Evolutionary conservation across 306 rosid species (phyloP), one percentile per base, ranked within the genome.

Genomic region (Cicer judaicum): DNA sequence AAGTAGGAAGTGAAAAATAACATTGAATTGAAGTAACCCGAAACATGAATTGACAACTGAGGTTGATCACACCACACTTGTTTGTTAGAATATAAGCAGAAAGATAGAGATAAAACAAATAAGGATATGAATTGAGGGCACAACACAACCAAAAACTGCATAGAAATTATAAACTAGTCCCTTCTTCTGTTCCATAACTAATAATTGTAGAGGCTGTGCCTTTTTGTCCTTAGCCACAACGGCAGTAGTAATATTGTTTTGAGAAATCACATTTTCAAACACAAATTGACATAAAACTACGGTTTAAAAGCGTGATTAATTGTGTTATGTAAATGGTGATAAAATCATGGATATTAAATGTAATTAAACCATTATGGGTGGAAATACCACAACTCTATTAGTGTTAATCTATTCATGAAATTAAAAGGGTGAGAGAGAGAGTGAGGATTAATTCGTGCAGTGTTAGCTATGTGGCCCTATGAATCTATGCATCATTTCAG

Each of bases 391-490:
- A 29, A 3, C 34, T 29, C 5, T 29, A 29, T 29, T 29, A 29
- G 34, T 29, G 34, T 29, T 29, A 29, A 29, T 29, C 5, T 29
- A 29, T 29, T 46, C 47, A 72, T 8, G 0, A 39, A 64, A 53
- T 42, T 13, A 34, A 63, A 79, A 55, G 62, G 79, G 38, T 59
- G 68, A 10, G 8, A 55, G 62, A 10, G 8, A 38, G 67, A 15
- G 69, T 50, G 55, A 60, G 77, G 70, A 46, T 40, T 69, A 69
- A 50, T 44, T 63, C 64, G 53, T 42, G 70, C 72, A 43, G 85
- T 81, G 85, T 29, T 29, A 29, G 36, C 77, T 76, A 82, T 78
- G 93, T 90, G 88, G 87, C 83, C 88, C 93, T 80, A 72, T 2
- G 12, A 13, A 9, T 7, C 13, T 40, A 47, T 73, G 73, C 73